phyloP scores from a whole-genome alignment of 768 basidiomycete genomes.

The Mycena polygramma region DNA sequence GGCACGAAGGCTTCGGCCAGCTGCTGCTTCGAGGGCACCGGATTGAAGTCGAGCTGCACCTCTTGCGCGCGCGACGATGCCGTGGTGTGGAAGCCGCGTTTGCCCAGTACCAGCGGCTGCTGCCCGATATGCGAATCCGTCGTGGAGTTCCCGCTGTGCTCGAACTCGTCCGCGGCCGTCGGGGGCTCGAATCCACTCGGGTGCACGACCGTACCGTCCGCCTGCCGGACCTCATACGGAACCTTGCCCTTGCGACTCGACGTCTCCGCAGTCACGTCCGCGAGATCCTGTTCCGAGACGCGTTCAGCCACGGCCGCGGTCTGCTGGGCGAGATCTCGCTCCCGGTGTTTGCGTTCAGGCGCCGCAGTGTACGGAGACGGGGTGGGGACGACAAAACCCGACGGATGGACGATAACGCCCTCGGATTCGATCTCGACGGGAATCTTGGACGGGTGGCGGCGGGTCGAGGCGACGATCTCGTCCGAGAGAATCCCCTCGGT shows the following conservation, averaged over 20 bases:
- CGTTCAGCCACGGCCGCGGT: constrained; percentile 47
- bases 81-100: constrained; percentile 27
- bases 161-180: constrained; percentile 54
- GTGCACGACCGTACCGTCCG: constrained; percentile 55
- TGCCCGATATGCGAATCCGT: constrained; percentile 19
- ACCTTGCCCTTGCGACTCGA: constrained; percentile 50
- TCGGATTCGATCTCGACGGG: constrained; percentile 10
- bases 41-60: background rate
- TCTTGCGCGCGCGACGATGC: constrained; percentile 23
- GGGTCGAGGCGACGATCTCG: constrained; percentile 19
- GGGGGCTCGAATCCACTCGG: constrained; percentile 60
- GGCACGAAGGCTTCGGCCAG: constrained; percentile 10
- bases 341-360: background rate
- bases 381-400: constrained; percentile 20
- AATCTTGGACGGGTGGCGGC: constrained; percentile 15
- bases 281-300: constrained; percentile 47
- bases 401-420: constrained; percentile 22
- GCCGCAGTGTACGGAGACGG: background rate
- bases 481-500: constrained; percentile 21
- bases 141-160: constrained; percentile 35
- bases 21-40: too few relatives aligned
- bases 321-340: constrained; percentile 35
- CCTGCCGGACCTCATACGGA: constrained; percentile 55
- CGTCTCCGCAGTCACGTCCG: constrained; percentile 41
- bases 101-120: constrained; percentile 23